Base-by-base conservation (phyloP, 2,329 filamentous ascomycete genomes). In the Colletotrichum tofieldiae region DNA sequence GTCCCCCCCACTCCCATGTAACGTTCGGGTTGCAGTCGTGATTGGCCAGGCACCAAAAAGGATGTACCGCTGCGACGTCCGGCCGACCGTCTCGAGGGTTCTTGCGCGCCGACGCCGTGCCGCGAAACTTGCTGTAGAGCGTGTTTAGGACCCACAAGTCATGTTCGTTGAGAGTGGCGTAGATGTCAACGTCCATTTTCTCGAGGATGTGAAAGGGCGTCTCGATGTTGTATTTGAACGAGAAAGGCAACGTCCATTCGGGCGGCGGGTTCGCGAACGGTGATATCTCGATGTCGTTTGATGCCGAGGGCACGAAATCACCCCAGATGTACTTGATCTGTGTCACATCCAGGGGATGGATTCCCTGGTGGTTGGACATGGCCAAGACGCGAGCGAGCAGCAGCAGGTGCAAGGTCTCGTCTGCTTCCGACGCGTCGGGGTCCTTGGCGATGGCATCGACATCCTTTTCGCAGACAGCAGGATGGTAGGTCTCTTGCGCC, bases 11-110 rank as follows among this genome's bases (percentile, higher is more conserved):
- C 78, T 97, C 94, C 96, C 96, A 99, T 4, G 90, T 90, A 49
- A 98, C 95, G 81, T 98, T 98, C 11, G 96, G 96, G 79, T 98
- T 92, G 82, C 96, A 99, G 80, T 95, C 94, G 81, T 99, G 96
- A 78, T 99, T 99, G 37, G 96, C 95, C 39, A 98, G 87, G 82
- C 95, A 98, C 95, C 96, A 99, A 76, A 97, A 91, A 2, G 96
- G 95, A 83, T 98, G 95, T 37, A 98, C 95, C 37, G 96, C 96
- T 37, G 94, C 94, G 5, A 98, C 93, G 77, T 98, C 96, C 0
- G 96, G 96, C 12, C 94, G 90, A 3, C 95, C 94, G 74, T 96
- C 93, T 76, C 89, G 89, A 0, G 88, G 88, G 73, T 90, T 94
- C 76, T 96, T 92, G 49, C 94, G 90, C 5, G 95, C 96, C 2